A percentile compares a stretch with the other conserved stretches of the same genome.
These are phyloP conservation scores for Ziziphus jujuba DNA, from an alignment of 306 rosid genomes.

Conservation along the genomic window DNA sequence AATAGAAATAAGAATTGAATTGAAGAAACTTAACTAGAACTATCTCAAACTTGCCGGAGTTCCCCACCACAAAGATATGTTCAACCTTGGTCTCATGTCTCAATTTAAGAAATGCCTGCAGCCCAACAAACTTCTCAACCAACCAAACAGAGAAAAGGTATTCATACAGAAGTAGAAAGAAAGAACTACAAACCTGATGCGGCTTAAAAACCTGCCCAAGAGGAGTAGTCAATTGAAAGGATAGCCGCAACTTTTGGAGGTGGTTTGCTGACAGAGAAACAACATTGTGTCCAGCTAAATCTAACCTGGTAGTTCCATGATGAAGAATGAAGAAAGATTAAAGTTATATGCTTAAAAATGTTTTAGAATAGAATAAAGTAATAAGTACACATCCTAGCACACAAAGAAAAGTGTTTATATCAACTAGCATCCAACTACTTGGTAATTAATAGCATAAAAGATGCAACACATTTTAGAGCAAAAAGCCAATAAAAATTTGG, in stretches of 20 bases:
- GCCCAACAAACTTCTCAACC: constrained; percentile 29
- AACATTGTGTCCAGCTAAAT: constrained; percentile 64
- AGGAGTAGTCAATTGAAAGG: constrained; percentile 77
- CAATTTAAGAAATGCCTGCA: constrained; percentile 90
- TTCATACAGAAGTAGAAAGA: constrained; percentile 22
- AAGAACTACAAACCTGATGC: constrained; percentile 73
- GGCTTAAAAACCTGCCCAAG: constrained; percentile 72
- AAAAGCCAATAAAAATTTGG: background rate
- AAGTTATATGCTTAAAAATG: constrained; percentile 5
- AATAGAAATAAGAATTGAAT: background rate
- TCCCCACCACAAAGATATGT: constrained; percentile 79
- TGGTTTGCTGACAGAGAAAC: constrained; percentile 86
- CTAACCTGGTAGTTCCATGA: constrained; percentile 52
- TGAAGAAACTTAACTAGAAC: constrained; percentile 71
- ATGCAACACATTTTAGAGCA: background rate
- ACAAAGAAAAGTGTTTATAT: background rate
- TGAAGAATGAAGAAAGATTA: constrained; percentile 24
- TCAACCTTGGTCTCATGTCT: constrained; percentile 81
- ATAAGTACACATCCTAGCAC: no score
- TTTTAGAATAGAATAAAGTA: constrained; percentile 5
- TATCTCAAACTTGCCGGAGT: constrained; percentile 77
- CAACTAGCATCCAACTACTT: constrained; percentile 16
- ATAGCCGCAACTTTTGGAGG: constrained; percentile 83
- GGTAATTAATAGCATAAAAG: constrained; percentile 13
- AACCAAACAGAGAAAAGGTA: constrained; percentile 30